Conservation (phyloP, 169 alveolate species). For the Cryptosporidium baileyi region DNA sequence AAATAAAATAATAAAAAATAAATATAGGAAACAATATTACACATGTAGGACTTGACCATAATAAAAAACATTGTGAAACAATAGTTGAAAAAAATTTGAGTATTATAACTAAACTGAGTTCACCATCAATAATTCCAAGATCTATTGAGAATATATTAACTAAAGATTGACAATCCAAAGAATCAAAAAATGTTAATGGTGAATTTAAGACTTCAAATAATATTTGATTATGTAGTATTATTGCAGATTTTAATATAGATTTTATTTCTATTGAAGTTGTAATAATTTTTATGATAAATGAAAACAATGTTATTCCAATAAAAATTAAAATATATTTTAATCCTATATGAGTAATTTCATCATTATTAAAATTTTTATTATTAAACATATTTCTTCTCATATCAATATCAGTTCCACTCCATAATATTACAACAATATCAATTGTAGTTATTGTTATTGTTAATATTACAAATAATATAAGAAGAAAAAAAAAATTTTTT, state of each 20-base stretch:
- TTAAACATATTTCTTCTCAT: conserved; percentile 49
- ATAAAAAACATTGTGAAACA: conserved; percentile 13
- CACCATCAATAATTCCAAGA: conserved; percentile 54
- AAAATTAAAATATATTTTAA: conserved; percentile 23
- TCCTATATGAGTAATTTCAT: neutral
- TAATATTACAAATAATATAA: neutral
- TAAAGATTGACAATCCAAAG: conserved; percentile 27
- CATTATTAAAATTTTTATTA: neutral
- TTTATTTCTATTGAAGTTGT: conserved; percentile 35
- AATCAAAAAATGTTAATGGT: conserved; percentile 42
- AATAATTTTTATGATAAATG: neutral
- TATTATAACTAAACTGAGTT: neutral
- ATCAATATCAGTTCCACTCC: conserved; percentile 62
- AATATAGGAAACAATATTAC: conserved; percentile 10
- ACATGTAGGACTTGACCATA: conserved; percentile 61
- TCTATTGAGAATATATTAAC: conserved; percentile 60
- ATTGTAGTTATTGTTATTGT: neutral
- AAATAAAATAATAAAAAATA: neutral
- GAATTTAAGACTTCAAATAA: conserved; percentile 13
- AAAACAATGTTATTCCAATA: neutral
- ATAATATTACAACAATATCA: conserved; percentile 15
- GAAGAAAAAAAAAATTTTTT: neutral
- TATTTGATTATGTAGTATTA: conserved; percentile 3
- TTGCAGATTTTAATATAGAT: conserved; percentile 21
- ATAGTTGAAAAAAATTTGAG: neutral